Evolutionary conservation across 192 early-diverging fungal genomes (phyloP), one percentile per base, ranked within the genome.

Genomic region (Coemansia sp.): DNA sequence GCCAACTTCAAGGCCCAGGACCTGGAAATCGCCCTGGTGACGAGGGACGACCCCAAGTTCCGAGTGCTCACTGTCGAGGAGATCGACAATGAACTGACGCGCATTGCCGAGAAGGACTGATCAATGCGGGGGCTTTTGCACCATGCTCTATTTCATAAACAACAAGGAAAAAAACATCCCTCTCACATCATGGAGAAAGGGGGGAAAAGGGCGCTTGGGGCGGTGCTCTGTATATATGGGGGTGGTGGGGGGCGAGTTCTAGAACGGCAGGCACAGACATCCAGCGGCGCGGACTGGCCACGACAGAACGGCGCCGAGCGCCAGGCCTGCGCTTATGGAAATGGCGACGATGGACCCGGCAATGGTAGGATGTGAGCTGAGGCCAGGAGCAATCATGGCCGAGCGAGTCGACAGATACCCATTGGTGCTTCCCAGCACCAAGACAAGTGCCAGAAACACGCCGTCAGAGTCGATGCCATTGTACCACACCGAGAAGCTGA

Each of bases 1-100:
- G 82, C 90, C 44, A 96, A 95, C 74, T 92, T 99, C 56, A 99
- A 99, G 75, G 79, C 90, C 14, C 75, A 80, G n/a, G 97, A 99
- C 55, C 79, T 99, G 55, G 97, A 99, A 64, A 78, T 99, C 48
- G 97, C 85, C 7, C 61, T 96, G 37, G 92, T 98, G 14, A 85
- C 82, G 18, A 75, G 76, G 40, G 82, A 86, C 23, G 71, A 83
- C 33, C 80, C 83, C 18, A 57, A 70, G 44, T 98, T 98, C 83
- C 85, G 83, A 38, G 78, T 77, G 18, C 66, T 99, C 51, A 73
- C 78, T 11, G 75, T 76, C 33, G 70, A 75, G 7, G 88, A 97
- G 56, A 99, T 99, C 59, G 97, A 75, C 47, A 46, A 47, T 14
- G 64, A 75, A 51, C 71, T 75, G 16, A 59, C 54, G 29, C 64